Evolutionary conservation across 225 moss, liverwort and hornwort genomes (phyloP).

Genomic region (Pleurozium schreberi): DNA sequence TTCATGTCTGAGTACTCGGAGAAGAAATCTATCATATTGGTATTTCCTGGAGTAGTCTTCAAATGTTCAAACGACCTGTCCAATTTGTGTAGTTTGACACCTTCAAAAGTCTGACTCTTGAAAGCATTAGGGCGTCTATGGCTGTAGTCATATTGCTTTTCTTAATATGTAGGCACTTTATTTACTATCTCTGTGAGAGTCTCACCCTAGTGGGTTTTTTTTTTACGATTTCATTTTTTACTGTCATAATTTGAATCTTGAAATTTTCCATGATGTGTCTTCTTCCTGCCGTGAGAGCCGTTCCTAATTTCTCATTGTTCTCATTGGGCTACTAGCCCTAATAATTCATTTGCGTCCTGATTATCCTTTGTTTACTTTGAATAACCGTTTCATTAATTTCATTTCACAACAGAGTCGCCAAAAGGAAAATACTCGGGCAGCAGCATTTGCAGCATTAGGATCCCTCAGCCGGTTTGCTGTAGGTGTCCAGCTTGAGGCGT

Average conservation of each 20-base stretch:
- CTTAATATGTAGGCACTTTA: not conserved
- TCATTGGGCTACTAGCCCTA: not conserved
- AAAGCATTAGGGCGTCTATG: not conserved
- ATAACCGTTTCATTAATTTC: not conserved
- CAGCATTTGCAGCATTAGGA: slow-evolving; percentile 93
- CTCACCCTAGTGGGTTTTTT: not conserved
- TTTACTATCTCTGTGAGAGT: not conserved
- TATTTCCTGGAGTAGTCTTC: not conserved
- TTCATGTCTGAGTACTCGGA: not conserved
- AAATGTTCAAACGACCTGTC: not conserved
- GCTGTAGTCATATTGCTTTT: not conserved
- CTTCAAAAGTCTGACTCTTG: not conserved
- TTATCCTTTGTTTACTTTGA: not conserved
- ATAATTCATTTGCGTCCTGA: not conserved
- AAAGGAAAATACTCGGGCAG: slow-evolving; percentile 78
- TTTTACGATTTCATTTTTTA: not conserved
- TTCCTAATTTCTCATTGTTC: not conserved
- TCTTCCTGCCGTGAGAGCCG: not conserved
- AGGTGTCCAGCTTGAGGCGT: slow-evolving; percentile 74
- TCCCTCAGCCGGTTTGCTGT: slow-evolving; percentile 73
- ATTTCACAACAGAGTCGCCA: slow-evolving; percentile 57
- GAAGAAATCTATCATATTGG: not conserved
- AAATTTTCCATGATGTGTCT: not conserved
- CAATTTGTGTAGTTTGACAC: not conserved
- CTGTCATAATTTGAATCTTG: not conserved